Percentiles rank a stretch among this genome's conserved stretches.
phyloP scores from a whole-genome alignment of 2,329 filamentous ascomycete species.

The Sphaceloma murrayae region DNA sequence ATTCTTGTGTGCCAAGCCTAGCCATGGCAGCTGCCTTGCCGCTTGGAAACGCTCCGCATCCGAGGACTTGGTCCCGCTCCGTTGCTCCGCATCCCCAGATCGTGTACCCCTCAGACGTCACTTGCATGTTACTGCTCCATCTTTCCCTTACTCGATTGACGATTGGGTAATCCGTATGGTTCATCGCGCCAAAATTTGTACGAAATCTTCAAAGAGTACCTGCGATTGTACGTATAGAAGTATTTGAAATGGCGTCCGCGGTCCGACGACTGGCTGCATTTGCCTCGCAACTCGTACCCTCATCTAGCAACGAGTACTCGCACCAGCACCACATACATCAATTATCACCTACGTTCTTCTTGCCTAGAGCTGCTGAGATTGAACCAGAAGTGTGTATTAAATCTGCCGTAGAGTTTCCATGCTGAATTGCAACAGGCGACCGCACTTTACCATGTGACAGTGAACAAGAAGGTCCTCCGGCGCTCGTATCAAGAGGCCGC shows the following conservation, averaged over 20 bases:
- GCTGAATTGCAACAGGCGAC: conserved; percentile 44
- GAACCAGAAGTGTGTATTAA: conserved; percentile 58
- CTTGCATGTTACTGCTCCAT: background rate
- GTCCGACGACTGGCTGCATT: conserved; percentile 52
- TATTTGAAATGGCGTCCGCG: conserved; percentile 51
- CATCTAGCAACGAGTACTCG: conserved; percentile 31
- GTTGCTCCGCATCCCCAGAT: conserved; percentile 3
- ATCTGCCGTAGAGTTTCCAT: background rate
- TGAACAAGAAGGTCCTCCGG: conserved; percentile 62
- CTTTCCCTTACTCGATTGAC: background rate
- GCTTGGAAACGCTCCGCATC: conserved; percentile 1
- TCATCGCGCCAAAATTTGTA: background rate
- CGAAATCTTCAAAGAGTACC: too few relatives aligned
- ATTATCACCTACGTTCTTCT: conserved; percentile 77
- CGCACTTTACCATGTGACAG: conserved; percentile 77
- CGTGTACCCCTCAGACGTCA: background rate
- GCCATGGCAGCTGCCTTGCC: conserved; percentile 4
- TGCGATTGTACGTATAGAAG: too few relatives aligned
- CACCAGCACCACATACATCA: conserved; percentile 57
- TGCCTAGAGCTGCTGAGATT: conserved; percentile 75
- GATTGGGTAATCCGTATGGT: background rate
- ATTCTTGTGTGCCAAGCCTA: background rate
- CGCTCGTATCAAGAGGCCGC: conserved; percentile 74
- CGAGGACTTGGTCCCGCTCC: background rate
- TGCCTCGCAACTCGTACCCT: conserved; percentile 32